Conservation (phyloP, 352 stramenopile genomes). For the Phytophthora nicotianae region DNA sequence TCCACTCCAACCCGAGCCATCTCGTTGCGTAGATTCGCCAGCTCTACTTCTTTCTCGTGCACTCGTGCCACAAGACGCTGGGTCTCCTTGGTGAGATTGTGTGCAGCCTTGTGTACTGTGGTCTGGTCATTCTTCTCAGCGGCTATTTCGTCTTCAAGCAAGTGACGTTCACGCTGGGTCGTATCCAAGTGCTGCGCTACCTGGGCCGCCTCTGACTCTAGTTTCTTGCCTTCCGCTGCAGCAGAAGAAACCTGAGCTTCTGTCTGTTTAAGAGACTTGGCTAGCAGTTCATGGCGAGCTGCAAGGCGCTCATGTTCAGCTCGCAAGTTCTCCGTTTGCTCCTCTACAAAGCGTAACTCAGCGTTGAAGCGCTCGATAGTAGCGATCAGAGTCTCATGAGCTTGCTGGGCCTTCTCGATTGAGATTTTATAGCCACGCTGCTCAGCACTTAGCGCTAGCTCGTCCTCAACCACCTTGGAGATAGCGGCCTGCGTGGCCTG, state of each 20-base stretch:
- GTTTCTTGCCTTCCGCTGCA: constrained; percentile 59
- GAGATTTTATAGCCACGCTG: constrained; percentile 89
- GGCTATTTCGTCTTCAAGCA: constrained; percentile 86
- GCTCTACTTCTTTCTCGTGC: constrained; percentile 91
- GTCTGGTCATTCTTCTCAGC: constrained; percentile 86
- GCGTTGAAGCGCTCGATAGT: constrained; percentile 88
- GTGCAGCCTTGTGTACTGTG: constrained; percentile 91
- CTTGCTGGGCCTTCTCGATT: constrained; percentile 79
- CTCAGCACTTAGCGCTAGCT: constrained; percentile 84
- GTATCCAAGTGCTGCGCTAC: constrained; percentile 81
- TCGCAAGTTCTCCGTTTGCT: constrained; percentile 60
- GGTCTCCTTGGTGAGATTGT: constrained; percentile 90
- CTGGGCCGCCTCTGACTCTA: constrained; percentile 71
- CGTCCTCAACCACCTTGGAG: constrained; percentile 77
- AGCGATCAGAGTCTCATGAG: constrained; percentile 85
- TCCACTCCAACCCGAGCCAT: constrained; percentile 93
- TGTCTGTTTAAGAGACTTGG: constrained; percentile 89
- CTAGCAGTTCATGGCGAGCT: constrained; percentile 87
- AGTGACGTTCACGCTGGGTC: constrained; percentile 88
- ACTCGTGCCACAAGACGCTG: constrained; percentile 70
- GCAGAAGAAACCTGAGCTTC: constrained; percentile 82
- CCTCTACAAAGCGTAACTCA: constrained; percentile 75
- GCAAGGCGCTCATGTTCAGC: constrained; percentile 77
- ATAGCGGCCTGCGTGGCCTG: constrained; percentile 89
- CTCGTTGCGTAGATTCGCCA: constrained; percentile 91